A percentile compares a stretch with the other conserved stretches of the same genome.
Conservation (phyloP, 2,329 filamentous ascomycete species). For the Rhinocladiella similis region DNA sequence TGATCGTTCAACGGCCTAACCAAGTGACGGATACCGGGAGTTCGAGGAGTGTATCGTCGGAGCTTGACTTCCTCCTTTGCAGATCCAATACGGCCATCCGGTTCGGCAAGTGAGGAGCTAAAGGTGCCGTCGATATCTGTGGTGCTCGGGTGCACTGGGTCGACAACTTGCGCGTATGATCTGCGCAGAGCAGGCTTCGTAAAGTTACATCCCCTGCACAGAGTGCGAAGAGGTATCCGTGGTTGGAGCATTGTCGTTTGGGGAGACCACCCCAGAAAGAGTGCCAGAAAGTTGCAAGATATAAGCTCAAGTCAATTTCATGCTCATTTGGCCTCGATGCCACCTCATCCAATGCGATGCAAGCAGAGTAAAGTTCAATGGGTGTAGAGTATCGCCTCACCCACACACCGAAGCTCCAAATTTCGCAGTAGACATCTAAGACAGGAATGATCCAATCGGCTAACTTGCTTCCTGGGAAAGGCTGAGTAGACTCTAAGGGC, state of each 20-base stretch:
- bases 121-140: conserved; percentile 35
- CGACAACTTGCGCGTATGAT: conserved; percentile 30
- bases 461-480: background rate
- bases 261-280: background rate
- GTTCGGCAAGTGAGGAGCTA: conserved; percentile 8
- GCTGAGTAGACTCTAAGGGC: background rate
- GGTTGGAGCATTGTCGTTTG: conserved; percentile 62
- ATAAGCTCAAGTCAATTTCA: background rate
- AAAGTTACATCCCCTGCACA: conserved; percentile 22
- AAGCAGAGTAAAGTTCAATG: background rate
- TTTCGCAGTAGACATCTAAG: background rate
- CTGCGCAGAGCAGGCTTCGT: conserved; percentile 14
- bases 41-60: conserved; percentile 89
- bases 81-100: conserved; percentile 24
- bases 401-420: background rate
- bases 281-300: background rate
- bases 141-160: conserved; percentile 55
- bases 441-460: background rate
- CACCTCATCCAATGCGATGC: background rate
- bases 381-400: background rate
- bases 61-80: conserved; percentile 53
- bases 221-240: conserved; percentile 54
- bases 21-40: conserved; percentile 88
- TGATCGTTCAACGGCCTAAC: conserved; percentile 93
- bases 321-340: background rate